These are phyloP conservation scores for Leccinum pellstonianum DNA, from an alignment of 768 basidiomycete genomes.

Conservation along the genomic window DNA sequence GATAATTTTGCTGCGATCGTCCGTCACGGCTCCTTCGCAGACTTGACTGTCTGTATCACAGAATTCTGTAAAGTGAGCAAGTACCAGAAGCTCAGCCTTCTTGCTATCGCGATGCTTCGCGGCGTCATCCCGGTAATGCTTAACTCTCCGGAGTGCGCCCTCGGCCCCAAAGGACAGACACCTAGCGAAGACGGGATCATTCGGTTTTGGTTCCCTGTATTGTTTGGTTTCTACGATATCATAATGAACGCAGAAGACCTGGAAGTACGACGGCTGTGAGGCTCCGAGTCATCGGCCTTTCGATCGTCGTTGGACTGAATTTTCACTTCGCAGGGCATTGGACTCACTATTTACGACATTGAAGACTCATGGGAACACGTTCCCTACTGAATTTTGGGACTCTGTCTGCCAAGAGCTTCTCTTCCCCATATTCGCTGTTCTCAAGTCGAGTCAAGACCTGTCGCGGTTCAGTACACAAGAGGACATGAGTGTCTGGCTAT, in stretches of 20 bases:
- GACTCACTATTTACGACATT: conserved; percentile 94
- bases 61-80: conserved; percentile 99
- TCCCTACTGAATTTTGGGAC: conserved; percentile 94
- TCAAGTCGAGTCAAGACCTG: conserved; percentile 89
- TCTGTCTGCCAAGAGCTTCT: conserved; percentile 94
- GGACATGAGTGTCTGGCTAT: conserved; percentile 99
- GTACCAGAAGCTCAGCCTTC: conserved; percentile 95
- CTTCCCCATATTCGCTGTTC: conserved; percentile 96
- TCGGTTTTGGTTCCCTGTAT: conserved; percentile 93
- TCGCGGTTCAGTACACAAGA: conserved; percentile 94
- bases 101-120: conserved; percentile 96
- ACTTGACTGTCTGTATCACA: conserved; percentile 94
- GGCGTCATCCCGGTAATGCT: conserved; percentile 93
- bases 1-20: conserved; percentile 92
- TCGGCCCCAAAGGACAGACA: conserved; percentile 33
- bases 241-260: conserved; percentile 99
- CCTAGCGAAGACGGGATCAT: conserved; percentile 84
- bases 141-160: conserved; percentile 66
- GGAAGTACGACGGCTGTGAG: conserved; percentile 94
- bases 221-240: conserved; percentile 99
- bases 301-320: conserved; percentile 10
- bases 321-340: conserved; percentile 62
- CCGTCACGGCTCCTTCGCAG: conserved; percentile 90
- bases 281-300: conserved; percentile 12
- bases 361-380: conserved; percentile 83